A percentile compares a stretch with the other conserved stretches of the same genome.
Evolutionary conservation across 2,329 filamentous ascomycete species (phyloP).

Genomic region (Colletotrichum melonis): DNA sequence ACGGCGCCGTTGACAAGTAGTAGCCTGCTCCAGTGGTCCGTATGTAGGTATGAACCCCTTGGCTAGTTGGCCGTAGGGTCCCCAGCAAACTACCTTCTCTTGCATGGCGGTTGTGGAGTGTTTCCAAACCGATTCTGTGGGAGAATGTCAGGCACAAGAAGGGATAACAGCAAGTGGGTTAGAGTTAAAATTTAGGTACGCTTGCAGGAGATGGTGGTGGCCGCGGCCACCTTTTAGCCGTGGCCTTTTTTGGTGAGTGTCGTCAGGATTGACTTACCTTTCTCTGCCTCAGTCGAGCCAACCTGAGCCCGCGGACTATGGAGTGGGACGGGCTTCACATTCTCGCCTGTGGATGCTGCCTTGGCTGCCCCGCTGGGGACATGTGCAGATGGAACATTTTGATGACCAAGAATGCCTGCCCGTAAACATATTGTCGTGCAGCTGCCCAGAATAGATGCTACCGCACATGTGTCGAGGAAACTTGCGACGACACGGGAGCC

Average conservation of each 20-base stretch:
- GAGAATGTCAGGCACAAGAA: slow-evolving; percentile 5
- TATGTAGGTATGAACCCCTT: not conserved
- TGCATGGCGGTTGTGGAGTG: slow-evolving; percentile 13
- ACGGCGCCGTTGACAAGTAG: too few relatives aligned
- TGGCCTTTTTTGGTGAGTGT: not conserved
- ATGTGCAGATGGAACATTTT: not conserved
- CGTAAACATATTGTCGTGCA: too few relatives aligned
- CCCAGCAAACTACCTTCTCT: slow-evolving; percentile 3
- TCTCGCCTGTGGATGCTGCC: not conserved
- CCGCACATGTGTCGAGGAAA: slow-evolving; percentile 25
- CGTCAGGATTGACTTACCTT: not conserved
- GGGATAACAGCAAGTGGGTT: slow-evolving; percentile 1
- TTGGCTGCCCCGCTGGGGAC: not conserved
- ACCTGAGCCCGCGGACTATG: not conserved
- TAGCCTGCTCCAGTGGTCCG: too few relatives aligned
- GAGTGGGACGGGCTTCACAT: not conserved
- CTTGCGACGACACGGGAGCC: slow-evolving; percentile 8
- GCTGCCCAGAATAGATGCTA: slow-evolving; percentile 7
- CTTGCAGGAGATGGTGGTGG: not conserved
- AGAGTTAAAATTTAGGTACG: slow-evolving; percentile 4
- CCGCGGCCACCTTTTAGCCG: too few relatives aligned
- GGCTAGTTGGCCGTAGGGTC: not conserved
- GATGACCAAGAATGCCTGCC: too few relatives aligned
- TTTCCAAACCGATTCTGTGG: slow-evolving; percentile 27
- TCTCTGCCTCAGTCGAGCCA: not conserved